Evolutionary conservation across 257 asterid species (phyloP).

Genomic region (Sherardia arvensis): DNA sequence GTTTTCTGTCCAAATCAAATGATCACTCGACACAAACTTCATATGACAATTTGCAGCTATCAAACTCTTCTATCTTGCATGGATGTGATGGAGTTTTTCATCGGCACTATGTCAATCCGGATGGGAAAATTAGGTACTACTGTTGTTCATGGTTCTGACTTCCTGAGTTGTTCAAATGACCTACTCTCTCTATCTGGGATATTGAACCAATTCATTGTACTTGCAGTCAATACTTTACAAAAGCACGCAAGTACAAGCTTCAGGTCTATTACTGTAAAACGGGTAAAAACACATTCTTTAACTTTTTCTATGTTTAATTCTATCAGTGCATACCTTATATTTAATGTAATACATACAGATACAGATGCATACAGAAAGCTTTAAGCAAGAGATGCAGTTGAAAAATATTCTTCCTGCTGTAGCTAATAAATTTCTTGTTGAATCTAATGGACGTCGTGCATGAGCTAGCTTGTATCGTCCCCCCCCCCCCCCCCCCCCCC

Average conservation of each 20-base stretch:
- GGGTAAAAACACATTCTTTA: conserved; percentile 39
- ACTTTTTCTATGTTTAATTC: no score
- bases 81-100: no score
- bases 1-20: no score
- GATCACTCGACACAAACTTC: no score
- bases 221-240: conserved; percentile 61
- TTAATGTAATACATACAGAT: conserved; percentile 31
- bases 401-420: conserved; percentile 88
- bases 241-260: conserved; percentile 61
- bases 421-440: conserved; percentile 80
- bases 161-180: no score
- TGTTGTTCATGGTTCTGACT: no score
- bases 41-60: no score
- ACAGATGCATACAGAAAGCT: conserved; percentile 81
- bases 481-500: no score
- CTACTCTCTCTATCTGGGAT: neutral
- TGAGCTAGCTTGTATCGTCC: conserved; percentile 71
- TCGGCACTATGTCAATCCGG: no score
- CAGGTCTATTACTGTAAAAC: conserved; percentile 61
- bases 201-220: conserved; percentile 5
- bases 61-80: no score
- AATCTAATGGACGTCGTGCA: conserved; percentile 41
- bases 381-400: conserved; percentile 69
- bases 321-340: neutral
- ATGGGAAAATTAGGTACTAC: no score